phyloP scores from a whole-genome alignment of 1,284 basidiomycete species.

The Vanrija sp. region DNA sequence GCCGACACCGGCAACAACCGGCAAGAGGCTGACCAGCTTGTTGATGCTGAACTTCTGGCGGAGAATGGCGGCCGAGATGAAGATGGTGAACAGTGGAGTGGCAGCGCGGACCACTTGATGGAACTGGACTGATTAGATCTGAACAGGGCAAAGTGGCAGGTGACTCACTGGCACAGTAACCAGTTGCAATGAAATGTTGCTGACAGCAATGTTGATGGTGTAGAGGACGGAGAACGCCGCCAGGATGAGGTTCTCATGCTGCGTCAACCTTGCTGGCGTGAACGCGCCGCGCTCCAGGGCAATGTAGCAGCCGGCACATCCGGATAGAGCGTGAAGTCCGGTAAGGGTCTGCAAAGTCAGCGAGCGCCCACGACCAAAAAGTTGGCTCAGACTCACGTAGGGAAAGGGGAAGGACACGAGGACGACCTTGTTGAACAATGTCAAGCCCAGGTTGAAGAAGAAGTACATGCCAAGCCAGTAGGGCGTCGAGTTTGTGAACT shows the following conservation, averaged over 20 bases:
- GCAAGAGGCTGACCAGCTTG: constrained; percentile 71
- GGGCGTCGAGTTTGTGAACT: constrained; percentile 36
- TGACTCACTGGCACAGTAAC: constrained; percentile 81
- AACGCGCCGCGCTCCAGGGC: constrained; percentile 62
- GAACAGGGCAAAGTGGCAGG: not conserved
- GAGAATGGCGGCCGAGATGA: constrained; percentile 59
- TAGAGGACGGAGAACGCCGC: constrained; percentile 79
- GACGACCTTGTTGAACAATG: constrained; percentile 87
- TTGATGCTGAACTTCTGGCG: constrained; percentile 47
- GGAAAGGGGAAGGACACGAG: constrained; percentile 87
- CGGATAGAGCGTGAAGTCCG: constrained; percentile 77
- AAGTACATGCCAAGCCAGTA: constrained; percentile 79
- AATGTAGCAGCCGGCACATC: constrained; percentile 70
- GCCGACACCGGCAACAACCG: constrained; percentile 85
- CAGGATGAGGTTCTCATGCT: constrained; percentile 62
- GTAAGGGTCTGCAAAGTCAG: constrained; percentile 59
- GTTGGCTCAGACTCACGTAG: constrained; percentile 53
- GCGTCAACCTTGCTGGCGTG: constrained; percentile 57
- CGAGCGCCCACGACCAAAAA: not conserved
- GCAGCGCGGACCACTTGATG: constrained; percentile 93
- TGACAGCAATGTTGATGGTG: constrained; percentile 86
- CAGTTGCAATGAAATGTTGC: constrained; percentile 78
- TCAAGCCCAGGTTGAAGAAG: constrained; percentile 79
- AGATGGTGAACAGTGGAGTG: constrained; percentile 82
- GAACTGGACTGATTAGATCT: constrained; percentile 58